Evolutionary conservation across 306 rosid species (phyloP), one percentile per base, ranked within the genome.

Genomic region (Prunus padus): DNA sequence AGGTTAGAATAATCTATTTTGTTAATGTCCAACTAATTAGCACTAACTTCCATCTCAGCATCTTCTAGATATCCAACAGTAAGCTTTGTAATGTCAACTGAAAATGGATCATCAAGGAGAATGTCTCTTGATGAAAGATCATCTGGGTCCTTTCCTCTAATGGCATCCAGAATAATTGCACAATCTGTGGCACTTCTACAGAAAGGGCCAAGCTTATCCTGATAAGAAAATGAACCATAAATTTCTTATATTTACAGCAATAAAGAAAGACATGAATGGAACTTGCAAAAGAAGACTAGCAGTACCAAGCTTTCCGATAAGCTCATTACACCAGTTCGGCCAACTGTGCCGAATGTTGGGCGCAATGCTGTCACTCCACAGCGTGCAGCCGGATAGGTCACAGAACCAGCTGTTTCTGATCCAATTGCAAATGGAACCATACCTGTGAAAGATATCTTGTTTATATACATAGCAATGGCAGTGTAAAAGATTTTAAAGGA

Each of bases 161-260:
- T 82, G 33, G 68, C 64, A 77, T 93, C 96, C n/a, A 93, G 67
- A 80, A 93, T 74, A 73, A 87, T 77, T 30, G 93, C 87, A 75
- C 96, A 93, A 84, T 93, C 97, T 47, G 65, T 63, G 28, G 93
- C 97, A n/a, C 85, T 85, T 85, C 97, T 87, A 85, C 98, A 93
- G 76, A 93, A 88, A 57, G 97, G 98, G 33, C 98, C 98, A 50
- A 93, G 90, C 80, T 91, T 93, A 77, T 91, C 97, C 96, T 93
- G 84, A 78, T 57, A 64, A 70, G 75, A 67, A 77, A 45, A 31
- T 72, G 69, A 65, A 76, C 73, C 33, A 76, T 82, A 55, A 81
- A 62, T 3, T 76, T 63, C 31, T 31, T 74, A 45, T 56, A 67
- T 28, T n/a, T 62, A 72, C 49, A 11, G 3, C 81, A 42, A 45